phyloP scores from a whole-genome alignment of 2,329 filamentous ascomycete species.

The Verticillium albo-atrum region DNA sequence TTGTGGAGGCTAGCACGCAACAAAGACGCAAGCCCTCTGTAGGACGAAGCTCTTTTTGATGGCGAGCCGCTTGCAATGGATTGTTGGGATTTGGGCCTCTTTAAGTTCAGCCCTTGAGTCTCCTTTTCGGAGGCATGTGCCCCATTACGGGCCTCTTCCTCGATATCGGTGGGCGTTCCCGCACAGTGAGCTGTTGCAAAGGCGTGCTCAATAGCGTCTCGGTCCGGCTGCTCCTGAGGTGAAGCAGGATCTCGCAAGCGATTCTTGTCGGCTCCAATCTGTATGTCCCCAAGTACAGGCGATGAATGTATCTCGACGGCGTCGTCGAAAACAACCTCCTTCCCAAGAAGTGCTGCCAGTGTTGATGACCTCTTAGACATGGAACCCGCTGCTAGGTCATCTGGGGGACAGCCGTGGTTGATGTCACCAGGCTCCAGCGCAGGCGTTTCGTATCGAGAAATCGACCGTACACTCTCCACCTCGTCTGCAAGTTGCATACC shows the following conservation, averaged over 20 bases:
- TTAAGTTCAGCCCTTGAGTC: background rate
- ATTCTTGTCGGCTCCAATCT: background rate
- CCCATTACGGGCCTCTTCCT: background rate
- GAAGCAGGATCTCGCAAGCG: background rate
- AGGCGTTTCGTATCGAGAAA: background rate
- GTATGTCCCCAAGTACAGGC: background rate
- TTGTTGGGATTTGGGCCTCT: background rate
- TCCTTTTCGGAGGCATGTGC: background rate
- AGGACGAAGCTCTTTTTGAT: background rate
- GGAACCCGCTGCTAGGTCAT: background rate
- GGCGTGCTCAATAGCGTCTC: background rate
- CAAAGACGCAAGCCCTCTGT: constrained; percentile 2
- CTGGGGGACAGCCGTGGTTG: background rate
- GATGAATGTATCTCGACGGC: background rate
- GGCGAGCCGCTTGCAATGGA: background rate
- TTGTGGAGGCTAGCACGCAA: constrained; percentile 5
- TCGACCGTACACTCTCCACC: background rate
- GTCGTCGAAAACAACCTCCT: background rate
- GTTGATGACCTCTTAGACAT: background rate
- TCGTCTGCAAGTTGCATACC: background rate
- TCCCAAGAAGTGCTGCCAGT: background rate
- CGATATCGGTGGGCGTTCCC: background rate
- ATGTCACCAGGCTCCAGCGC: background rate
- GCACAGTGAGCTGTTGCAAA: background rate
- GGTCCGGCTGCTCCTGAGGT: background rate